Conservation (phyloP, 2,329 filamentous ascomycete species). For the Arthrinium puccinioides region DNA sequence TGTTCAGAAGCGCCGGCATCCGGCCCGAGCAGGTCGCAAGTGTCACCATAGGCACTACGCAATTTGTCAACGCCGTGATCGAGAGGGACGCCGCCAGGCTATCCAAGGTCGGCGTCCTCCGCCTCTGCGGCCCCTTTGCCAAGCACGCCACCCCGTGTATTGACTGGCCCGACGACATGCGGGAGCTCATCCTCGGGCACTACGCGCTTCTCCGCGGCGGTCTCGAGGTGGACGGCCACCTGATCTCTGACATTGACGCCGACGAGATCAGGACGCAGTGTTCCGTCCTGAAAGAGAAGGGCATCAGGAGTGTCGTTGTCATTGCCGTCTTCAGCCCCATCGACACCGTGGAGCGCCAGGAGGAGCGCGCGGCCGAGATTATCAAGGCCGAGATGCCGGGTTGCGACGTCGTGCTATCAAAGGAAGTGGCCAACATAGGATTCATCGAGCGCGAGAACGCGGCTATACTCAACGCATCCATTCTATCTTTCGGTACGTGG, state of each 20-base stretch:
- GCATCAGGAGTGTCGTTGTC: conserved; percentile 40
- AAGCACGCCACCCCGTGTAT: conserved; percentile 42
- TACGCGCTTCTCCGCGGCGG: conserved; percentile 40
- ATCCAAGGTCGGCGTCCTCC: conserved; percentile 43
- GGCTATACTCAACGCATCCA: conserved; percentile 56
- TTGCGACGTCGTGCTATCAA: conserved; percentile 40
- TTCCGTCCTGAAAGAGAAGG: conserved; percentile 27
- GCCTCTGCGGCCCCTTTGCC: conserved; percentile 46
- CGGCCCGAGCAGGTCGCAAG: conserved; percentile 31
- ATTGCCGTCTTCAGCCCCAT: conserved; percentile 47
- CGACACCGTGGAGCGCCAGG: conserved; percentile 38
- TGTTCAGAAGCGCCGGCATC: conserved; percentile 26
- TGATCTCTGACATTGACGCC: conserved; percentile 38
- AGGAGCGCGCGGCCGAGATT: conserved; percentile 38
- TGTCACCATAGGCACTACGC: conserved; percentile 48
- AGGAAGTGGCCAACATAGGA: conserved; percentile 43
- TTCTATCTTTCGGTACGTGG: conserved; percentile 40
- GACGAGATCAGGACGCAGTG: conserved; percentile 32
- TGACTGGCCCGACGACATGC: conserved; percentile 45
- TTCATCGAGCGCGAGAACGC: conserved; percentile 60
- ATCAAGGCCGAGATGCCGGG: conserved; percentile 30
- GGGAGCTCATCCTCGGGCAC: conserved; percentile 37
- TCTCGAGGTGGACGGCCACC: conserved; percentile 41
- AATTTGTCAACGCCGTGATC: conserved; percentile 53
- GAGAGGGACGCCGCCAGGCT: conserved; percentile 42